Base-by-base conservation (phyloP, 1,284 basidiomycete species). In the Takashimella tepidaria region DNA sequence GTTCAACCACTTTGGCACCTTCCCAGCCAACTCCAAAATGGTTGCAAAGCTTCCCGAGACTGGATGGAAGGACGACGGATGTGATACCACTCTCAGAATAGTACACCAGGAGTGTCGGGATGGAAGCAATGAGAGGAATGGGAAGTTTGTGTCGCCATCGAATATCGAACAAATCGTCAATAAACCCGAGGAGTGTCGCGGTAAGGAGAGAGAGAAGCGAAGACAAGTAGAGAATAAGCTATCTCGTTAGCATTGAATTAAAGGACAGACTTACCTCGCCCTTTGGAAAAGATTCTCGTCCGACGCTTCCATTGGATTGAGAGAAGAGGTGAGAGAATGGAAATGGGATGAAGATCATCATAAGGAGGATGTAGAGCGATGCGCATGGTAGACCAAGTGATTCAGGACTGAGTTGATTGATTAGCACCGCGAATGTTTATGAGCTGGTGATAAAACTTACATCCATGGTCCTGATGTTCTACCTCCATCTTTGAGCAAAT, bases 131-230 rank as follows among this genome's bases (percentile, higher is more conserved):
- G 66, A 99, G 83, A 0, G 92, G 96, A 51, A 99, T 96, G 0
- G 96, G 96, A 6, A 99, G 76, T 74, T 99, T 99, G 77, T 98
- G 92, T 56, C 96, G 78, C 96, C 96, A 99, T 11, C 96, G 85
- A 61, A 99, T 98, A 72, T 99, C 96, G 66, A 98, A 98, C 1
- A 98, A 83, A 73, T 99, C 96, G 69, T 99, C 96, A 46, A 98
- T 79, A 68, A 98, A 97, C 8, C 96, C 95, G 2, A 98, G 83
- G 59, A 98, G 81, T 0, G 92, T 92, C 0, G 96, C 93, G 23
- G 91, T 89, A 23, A 97, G 77, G 21, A 99, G 80, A 0, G 89
- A 92, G 12, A 99, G 80, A 6, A 98, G 74, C 1, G 92, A 92
- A 0, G 95, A 95, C 16, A 99, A 81, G 74, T 96, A 98, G 1